phyloP scores from a whole-genome alignment of 805 yeast species.

The Wickerhamiella australiensis region DNA sequence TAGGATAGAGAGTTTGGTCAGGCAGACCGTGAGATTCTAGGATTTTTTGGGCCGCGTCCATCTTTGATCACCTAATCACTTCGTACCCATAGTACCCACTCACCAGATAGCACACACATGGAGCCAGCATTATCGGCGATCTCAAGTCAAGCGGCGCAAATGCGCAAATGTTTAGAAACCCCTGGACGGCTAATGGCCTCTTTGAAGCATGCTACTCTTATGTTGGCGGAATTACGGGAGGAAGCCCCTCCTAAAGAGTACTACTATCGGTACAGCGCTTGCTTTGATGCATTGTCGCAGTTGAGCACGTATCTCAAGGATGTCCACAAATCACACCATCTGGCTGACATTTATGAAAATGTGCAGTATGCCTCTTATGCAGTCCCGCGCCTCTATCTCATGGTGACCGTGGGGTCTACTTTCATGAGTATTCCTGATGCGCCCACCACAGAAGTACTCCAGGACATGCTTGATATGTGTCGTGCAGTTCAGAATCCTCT shows the following conservation, averaged over 20 bases:
- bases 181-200: conserved; percentile 73
- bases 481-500: conserved; percentile 94
- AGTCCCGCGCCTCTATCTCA: conserved; percentile 78
- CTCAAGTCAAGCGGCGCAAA: conserved; percentile 55
- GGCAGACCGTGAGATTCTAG: not conserved
- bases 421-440: conserved; percentile 68
- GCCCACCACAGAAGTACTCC: conserved; percentile 74
- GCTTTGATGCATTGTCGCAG: conserved; percentile 67
- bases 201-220: conserved; percentile 69
- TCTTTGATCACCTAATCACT: not conserved
- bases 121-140: conserved; percentile 28
- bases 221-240: conserved; percentile 71
- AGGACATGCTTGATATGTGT: conserved; percentile 96
- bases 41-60: not conserved
- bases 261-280: conserved; percentile 76
- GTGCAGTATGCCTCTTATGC: conserved; percentile 91
- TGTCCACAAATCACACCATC: conserved; percentile 54
- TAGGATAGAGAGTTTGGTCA: not conserved
- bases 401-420: conserved; percentile 91
- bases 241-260: conserved; percentile 76
- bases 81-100: too few relatives aligned
- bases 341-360: conserved; percentile 83
- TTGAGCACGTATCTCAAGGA: conserved; percentile 54
- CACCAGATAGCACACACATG: too few relatives aligned
- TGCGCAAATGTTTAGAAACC: conserved; percentile 64